Evolutionary conservation across 2,329 filamentous ascomycete species (phyloP).

Genomic region (Cordyceps pruinosa): DNA sequence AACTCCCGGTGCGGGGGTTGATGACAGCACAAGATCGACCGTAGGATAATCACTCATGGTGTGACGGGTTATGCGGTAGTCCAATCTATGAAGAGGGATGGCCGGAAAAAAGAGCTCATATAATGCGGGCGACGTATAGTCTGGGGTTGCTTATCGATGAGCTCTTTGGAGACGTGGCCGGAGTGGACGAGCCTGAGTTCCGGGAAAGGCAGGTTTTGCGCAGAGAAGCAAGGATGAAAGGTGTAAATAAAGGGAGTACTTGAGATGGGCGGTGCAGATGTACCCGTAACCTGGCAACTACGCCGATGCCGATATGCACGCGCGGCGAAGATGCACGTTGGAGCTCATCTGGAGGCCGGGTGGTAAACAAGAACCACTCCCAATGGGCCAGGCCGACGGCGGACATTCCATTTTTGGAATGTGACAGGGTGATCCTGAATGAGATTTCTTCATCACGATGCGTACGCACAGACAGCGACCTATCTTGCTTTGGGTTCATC

Average conservation of each 20-base stretch:
- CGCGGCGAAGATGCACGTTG: background rate
- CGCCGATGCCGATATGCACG: background rate
- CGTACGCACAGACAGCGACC: background rate
- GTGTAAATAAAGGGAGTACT: background rate
- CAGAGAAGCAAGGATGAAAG: background rate
- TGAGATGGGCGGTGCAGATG: background rate
- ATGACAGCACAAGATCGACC: conserved; percentile 16
- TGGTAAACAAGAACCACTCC: background rate
- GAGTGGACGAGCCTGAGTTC: background rate
- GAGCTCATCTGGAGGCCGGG: background rate
- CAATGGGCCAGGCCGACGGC: background rate
- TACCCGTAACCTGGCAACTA: background rate
- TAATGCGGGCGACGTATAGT: background rate
- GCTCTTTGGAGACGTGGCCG: too few relatives aligned
- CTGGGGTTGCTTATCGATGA: background rate
- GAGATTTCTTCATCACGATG: background rate
- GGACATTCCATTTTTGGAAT: conserved; percentile 6
- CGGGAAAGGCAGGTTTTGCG: background rate
- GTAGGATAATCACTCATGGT: background rate
- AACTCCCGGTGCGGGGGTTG: conserved; percentile 27
- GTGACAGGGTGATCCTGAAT: background rate
- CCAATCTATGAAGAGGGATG: background rate
- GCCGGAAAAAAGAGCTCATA: background rate
- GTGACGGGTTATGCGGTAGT: background rate
- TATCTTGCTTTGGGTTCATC: background rate